Base-by-base conservation (phyloP, 495 filamentous ascomycete species). In the Podospora conica region DNA sequence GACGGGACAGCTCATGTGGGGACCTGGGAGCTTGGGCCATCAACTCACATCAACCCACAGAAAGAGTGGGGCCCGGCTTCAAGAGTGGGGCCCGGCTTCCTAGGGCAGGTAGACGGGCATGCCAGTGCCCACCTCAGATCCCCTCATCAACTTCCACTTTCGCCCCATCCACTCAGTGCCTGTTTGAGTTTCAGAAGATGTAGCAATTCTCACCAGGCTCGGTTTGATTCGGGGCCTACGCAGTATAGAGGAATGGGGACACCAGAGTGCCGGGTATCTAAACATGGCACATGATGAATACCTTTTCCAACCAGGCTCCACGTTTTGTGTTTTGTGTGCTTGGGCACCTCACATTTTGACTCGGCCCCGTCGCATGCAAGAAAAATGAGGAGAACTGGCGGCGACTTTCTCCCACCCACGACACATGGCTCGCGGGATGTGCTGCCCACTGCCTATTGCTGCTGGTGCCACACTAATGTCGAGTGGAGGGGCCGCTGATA, bases 331-430 rank as follows among this genome's bases (percentile, higher is more conserved):
- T 48, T n/a, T n/a, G n/a, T n/a, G 40, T 48, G 40, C 6, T 27
- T 27, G 25, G 25, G 3, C 25, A 27, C 2, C 25, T 3, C 6
- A 11, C 29, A 33, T 33, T 48, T 48, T n/a, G 40, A 27, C 25
- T 6, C 6, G 25, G 18, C 15, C 18, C 18, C 18, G n/a, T n/a
- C n/a, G 6, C 18, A 18, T n/a, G 15, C 33, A 48, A 48, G 11
- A 48, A 48, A 18, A 48, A 48, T 48, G 40, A 48, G 40, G 40
- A 48, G 40, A 48, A n/a, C 18, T 48, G 28, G 54, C 63, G 63
- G 63, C 63, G 55, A 64, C 58, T 64, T 64, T 64, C 58, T 40
- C 12, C 53, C 31, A 56, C 54, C 53, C 62, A 53, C 62, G 56
- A 56, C 53, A 56, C 54, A 55, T 55, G 54, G 55, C 40, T 64